Evolutionary conservation across 306 rosid species (phyloP), one percentile per base, ranked within the genome.

Genomic region (Phaseolus lunatus): DNA sequence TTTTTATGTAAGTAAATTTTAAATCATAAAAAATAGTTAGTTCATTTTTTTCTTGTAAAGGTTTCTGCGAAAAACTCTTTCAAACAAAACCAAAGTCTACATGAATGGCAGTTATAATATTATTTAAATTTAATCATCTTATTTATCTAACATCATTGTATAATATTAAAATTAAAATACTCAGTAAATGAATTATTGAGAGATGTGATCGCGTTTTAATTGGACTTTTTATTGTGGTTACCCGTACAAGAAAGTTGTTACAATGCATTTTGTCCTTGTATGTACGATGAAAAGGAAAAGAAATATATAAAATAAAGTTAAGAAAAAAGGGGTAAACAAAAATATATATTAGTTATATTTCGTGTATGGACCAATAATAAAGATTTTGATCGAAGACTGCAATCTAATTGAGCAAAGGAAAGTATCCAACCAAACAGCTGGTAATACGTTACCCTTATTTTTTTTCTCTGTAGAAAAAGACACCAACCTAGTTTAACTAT

Each of bases 401-500:
- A 48, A 49, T 49, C 23, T 49, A 49, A 49, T n/a, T 49, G 3
- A 58, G 65, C 19, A 23, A 5, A 31, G 69, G 33, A 63, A 33
- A 63, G 69, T 63, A 63, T 18, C 9, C 1, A 35, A 20, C 44
- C 15, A 22, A 22, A 20, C 31, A 31, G 68, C 45, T 16, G 68
- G 23, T 62, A 62, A 63, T 63, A 63, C 15, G 31, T 63, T 59
- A 59, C 23, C 20, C 69, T 31, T 5, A 35, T 35, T 35, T 63
- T 33, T 62, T 18, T 37, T 64, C 70, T 35, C 3, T 15, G 22
- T 59, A 29, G 67, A 15, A 15, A 27, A 59, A 3, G 43, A 27
- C 43, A 27, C 19, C 29, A 22, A 41, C 52, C 53, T 66, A 20
- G 14, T 67, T 20, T 67, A 43, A 67, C 27, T 44, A 68, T 68